phyloP scores from a whole-genome alignment of 1,139 yeast genomes.

The Geotrichum armillariae region DNA sequence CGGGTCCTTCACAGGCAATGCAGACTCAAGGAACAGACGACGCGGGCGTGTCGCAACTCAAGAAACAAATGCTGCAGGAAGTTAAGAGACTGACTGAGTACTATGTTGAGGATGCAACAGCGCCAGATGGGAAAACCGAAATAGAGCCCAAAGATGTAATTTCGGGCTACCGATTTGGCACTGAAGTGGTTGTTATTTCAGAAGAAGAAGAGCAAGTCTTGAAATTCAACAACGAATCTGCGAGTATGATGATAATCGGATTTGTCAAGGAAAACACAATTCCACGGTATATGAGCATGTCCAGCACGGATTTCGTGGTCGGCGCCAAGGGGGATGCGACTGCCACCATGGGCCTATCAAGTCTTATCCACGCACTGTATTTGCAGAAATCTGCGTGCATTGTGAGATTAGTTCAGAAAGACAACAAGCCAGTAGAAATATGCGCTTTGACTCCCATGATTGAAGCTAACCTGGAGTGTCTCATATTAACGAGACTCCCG shows the following conservation, averaged over 20 bases:
- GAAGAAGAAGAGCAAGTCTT: conserved; percentile 48
- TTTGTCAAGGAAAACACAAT: conserved; percentile 49
- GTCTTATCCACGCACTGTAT: conserved; percentile 56
- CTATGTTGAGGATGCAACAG: conserved; percentile 21
- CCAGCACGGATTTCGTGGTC: conserved; percentile 59
- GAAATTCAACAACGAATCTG: conserved; percentile 21
- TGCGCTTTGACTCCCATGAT: conserved; percentile 41
- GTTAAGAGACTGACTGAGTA: conserved; percentile 27
- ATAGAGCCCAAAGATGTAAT: conserved; percentile 19
- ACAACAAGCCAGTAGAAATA: conserved; percentile 45
- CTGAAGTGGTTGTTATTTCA: conserved; percentile 54
- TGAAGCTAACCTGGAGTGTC: conserved; percentile 33
- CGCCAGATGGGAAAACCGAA: background rate
- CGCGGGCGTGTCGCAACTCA: background rate
- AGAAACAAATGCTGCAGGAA: conserved; percentile 27
- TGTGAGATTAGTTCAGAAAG: conserved; percentile 60
- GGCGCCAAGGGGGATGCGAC: conserved; percentile 48
- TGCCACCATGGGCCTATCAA: conserved; percentile 50
- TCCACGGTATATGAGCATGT: conserved; percentile 59
- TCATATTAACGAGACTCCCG: conserved; percentile 58
- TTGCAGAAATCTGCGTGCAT: conserved; percentile 53
- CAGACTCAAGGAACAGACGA: background rate
- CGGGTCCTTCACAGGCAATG: conserved; percentile 1
- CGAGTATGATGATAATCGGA: conserved; percentile 59
- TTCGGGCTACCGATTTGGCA: conserved; percentile 69